phyloP scores from a whole-genome alignment of 208 protist genomes.

The Crithidia mellificae region DNA sequence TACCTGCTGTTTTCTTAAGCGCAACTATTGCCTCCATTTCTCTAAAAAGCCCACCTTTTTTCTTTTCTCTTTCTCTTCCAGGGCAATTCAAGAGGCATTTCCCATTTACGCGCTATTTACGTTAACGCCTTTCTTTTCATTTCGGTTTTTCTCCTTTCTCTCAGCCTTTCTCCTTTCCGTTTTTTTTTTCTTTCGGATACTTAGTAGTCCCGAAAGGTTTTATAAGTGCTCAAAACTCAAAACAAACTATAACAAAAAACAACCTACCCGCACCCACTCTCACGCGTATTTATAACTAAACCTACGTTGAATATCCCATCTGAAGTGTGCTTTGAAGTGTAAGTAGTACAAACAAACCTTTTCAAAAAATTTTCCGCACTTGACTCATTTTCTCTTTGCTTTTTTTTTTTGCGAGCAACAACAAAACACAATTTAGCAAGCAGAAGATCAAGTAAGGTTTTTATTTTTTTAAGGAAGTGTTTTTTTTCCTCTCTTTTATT shows the following conservation, averaged over 20 bases:
- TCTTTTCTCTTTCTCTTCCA: slow-evolving; percentile 1
- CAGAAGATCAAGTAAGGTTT: too few relatives aligned
- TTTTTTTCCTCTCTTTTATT: not conserved
- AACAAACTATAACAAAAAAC: slow-evolving; percentile 7
- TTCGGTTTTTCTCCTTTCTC: slow-evolving; percentile 11
- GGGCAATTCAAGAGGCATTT: not conserved
- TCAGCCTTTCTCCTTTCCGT: slow-evolving; percentile 20
- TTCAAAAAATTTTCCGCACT: too few relatives aligned
- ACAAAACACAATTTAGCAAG: too few relatives aligned
- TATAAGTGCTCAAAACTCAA: slow-evolving; percentile 1
- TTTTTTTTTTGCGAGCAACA: not conserved
- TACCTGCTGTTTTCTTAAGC: slow-evolving; percentile 10
- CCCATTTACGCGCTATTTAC: slow-evolving; percentile 5
- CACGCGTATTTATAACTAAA: slow-evolving; percentile 13
- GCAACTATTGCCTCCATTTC: slow-evolving; percentile 1
- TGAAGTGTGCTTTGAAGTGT: not conserved
- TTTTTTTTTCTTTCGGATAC: slow-evolving; percentile 19
- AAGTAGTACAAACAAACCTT: too few relatives aligned
- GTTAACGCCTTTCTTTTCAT: slow-evolving; percentile 13
- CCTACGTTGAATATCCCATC: not conserved
- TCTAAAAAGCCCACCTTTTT: not conserved
- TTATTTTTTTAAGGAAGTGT: too few relatives aligned
- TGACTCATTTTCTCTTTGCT: slow-evolving; percentile 1
- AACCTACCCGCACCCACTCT: not conserved
- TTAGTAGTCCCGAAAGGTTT: slow-evolving; percentile 8